These are phyloP conservation scores for Mortierella sp. DNA, from an alignment of 371 early-diverging fungal genomes.

Conservation along the genomic window DNA sequence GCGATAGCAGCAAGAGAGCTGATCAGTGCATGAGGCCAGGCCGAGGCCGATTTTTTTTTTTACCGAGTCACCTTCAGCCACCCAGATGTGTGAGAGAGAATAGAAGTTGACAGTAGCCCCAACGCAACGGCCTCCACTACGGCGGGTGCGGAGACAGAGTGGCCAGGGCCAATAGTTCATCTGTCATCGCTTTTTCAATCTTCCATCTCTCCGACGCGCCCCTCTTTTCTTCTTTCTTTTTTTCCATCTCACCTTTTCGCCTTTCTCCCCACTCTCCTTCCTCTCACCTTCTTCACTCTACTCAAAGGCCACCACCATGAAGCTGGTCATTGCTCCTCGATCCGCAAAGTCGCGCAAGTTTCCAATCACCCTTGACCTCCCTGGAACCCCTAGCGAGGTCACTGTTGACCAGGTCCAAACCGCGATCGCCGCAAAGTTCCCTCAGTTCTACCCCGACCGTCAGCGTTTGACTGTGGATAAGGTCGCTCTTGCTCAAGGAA, in stretches of 20 bases:
- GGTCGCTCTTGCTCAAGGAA: conserved; percentile 60
- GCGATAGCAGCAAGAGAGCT: no score
- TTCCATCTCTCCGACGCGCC: neutral
- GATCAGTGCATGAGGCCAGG: no score
- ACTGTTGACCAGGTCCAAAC: conserved; percentile 71
- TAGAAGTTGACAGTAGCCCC: neutral
- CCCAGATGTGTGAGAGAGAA: neutral
- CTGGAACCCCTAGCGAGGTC: conserved; percentile 59
- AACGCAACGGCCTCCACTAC: neutral
- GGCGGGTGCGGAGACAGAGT: neutral
- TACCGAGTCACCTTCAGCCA: conserved; percentile 7
- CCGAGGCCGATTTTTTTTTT: conserved; percentile 2
- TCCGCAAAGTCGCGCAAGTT: conserved; percentile 59
- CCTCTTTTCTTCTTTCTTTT: neutral
- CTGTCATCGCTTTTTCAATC: no score
- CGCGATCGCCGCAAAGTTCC: conserved; percentile 69
- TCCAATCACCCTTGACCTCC: conserved; percentile 72
- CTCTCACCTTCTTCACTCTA: neutral
- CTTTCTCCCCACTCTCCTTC: neutral
- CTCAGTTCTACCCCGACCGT: conserved; percentile 75
- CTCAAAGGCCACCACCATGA: conserved; percentile 35
- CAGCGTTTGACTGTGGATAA: conserved; percentile 79
- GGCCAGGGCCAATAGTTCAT: neutral
- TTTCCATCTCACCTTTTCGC: neutral
- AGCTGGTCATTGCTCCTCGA: conserved; percentile 47